Base-by-base conservation (phyloP, 2,329 filamentous ascomycete species). In the Aspergillus pseudonomiae region DNA sequence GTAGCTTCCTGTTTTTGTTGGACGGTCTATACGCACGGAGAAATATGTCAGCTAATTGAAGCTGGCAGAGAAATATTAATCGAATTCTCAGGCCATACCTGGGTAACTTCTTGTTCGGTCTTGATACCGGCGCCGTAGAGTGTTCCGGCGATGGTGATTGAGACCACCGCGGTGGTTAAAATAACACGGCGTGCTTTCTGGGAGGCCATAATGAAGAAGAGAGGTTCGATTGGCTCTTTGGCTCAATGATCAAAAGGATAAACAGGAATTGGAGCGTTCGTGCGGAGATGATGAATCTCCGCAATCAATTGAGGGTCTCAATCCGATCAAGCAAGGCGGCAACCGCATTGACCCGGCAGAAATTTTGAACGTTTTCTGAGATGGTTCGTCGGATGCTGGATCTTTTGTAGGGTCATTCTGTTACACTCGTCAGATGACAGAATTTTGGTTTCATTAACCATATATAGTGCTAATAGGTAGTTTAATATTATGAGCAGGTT, bases 111-210 rank as follows among this genome's bases (percentile, higher is more conserved):
- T 65, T 82, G 78, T 36, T 81, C 75, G 4, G 80, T 83, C 73
- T 88, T 88, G 64, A 89, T 67, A 7, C 83, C 82, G 24, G 88
- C 87, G 28, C 88, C 88, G 68, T 88, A 89, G 65, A 85, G 80
- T 6, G 85, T 81, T 58, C 87, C 87, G 1, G 82, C 82, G 7
- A 84, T 83, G 1, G 86, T 88, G 54, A 88, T 82, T 19, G 84
- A 81, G 11, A 84, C 81, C 21, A 89, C 81, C 3, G 83, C 81
- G 41, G 79, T 82, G 1, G 87, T 86, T 68, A 87, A 73, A 21
- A 88, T 78, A 62, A 84, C 78, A 19, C 84, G 80, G 32, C 84
- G 81, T 9, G 85, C 66, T 60, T 77, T 80, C 32, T 74, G 73
- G 34, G 73, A 68, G 28, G 48, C 48, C 48, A 52, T 52, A 12